Percentiles rank a stretch among this genome's conserved stretches.
Conservation (phyloP, 2,329 filamentous ascomycete species). For the Colletotrichum sublineola region DNA sequence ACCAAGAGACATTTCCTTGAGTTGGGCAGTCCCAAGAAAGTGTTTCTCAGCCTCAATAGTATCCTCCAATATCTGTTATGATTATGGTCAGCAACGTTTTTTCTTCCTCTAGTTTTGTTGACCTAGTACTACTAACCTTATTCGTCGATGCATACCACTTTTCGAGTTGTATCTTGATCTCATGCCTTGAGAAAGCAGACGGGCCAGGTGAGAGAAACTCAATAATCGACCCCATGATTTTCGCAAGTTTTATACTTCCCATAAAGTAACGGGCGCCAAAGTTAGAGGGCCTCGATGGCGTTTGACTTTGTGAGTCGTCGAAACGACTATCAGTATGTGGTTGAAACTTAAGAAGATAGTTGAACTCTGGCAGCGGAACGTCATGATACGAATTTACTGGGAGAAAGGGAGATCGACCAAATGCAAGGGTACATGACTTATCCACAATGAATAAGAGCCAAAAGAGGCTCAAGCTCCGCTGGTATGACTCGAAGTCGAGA, state of each 20-base stretch:
- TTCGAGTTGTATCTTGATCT: constrained; percentile 12
- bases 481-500: not conserved
- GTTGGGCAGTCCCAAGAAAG: not conserved
- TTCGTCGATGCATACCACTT: constrained; percentile 10
- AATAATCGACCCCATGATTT: constrained; percentile 3
- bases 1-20: constrained; percentile 24
- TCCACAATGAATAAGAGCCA: constrained; percentile 26
- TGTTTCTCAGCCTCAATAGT: not conserved
- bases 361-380: constrained; percentile 21
- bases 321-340: constrained; percentile 1
- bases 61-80: not conserved
- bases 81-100: not conserved
- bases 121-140: not conserved
- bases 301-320: not conserved
- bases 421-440: constrained; percentile 23
- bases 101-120: too few species aligned
- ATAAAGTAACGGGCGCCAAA: constrained; percentile 18
- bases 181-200: not conserved
- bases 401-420: constrained; percentile 24
- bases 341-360: constrained; percentile 17
- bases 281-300: not conserved
- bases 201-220: constrained; percentile 3
- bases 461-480: constrained; percentile 12
- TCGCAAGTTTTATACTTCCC: constrained; percentile 7
- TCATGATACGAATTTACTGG: not conserved